Percentiles rank a stretch among this genome's conserved stretches.
Conservation (phyloP, 352 stramenopile genomes). For the Pseudoperonospora humuli region DNA sequence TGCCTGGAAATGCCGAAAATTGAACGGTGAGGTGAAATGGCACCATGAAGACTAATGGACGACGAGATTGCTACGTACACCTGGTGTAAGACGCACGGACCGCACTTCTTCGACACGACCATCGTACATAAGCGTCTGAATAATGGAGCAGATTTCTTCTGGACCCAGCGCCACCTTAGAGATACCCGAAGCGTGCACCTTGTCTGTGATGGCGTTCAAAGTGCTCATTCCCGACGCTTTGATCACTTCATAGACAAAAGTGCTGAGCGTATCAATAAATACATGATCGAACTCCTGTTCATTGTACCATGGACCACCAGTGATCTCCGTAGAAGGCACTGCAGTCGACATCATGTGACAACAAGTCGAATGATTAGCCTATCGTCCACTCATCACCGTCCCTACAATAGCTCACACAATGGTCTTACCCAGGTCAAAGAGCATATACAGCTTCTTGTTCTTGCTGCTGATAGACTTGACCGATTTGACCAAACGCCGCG, state of each 20-base stretch:
- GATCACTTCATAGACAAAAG: slow-evolving; percentile 91
- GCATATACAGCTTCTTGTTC: slow-evolving; percentile 99
- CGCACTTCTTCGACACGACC: slow-evolving; percentile 86
- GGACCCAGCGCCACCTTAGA: slow-evolving; percentile 86
- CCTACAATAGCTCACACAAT: neutral
- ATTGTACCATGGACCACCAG: slow-evolving; percentile 98
- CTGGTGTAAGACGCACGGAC: slow-evolving; percentile 63
- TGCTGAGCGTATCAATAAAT: slow-evolving; percentile 96
- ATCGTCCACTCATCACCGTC: neutral
- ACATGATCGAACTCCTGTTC: slow-evolving; percentile 99
- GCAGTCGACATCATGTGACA: slow-evolving; percentile 8
- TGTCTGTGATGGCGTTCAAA: slow-evolving; percentile 84
- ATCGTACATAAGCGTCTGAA: slow-evolving; percentile 91
- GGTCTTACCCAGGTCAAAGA: slow-evolving; percentile 84
- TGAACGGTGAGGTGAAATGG: slow-evolving; percentile 1
- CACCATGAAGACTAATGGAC: neutral
- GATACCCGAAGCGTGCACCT: slow-evolving; percentile 85
- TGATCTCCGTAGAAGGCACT: slow-evolving; percentile 97
- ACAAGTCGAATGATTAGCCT: too few relatives aligned
- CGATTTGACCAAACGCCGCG: slow-evolving; percentile 95
- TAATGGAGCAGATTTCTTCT: slow-evolving; percentile 88
- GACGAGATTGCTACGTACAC: slow-evolving; percentile 30
- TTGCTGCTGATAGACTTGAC: slow-evolving; percentile 99
- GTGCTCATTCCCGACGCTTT: slow-evolving; percentile 81
- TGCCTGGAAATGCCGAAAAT: slow-evolving; percentile 20